These are phyloP conservation scores for Aspergillus viridinutans DNA, from an alignment of 2,329 filamentous ascomycete species.

Conservation along the genomic window DNA sequence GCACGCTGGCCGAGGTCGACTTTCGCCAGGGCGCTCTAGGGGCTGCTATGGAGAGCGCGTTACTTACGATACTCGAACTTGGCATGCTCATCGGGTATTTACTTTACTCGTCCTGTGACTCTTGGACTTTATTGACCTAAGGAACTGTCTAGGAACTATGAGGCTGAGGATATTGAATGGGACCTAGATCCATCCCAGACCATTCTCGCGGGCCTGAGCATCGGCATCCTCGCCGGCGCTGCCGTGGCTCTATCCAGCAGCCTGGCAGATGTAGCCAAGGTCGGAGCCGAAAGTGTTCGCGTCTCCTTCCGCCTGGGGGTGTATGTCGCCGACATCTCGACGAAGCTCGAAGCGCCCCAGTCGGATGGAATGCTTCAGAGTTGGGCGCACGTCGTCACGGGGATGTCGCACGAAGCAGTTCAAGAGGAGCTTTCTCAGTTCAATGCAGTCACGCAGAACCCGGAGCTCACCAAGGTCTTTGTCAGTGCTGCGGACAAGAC, in stretches of 20 bases:
- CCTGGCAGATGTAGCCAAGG: conserved; percentile 37
- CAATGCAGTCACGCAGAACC: conserved; percentile 5
- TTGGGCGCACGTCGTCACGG: conserved; percentile 11
- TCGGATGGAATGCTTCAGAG: conserved; percentile 8
- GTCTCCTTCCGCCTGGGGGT: conserved; percentile 47
- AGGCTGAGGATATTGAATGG: conserved; percentile 21
- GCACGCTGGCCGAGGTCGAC: conserved; percentile 8
- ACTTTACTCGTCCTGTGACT: too few relatives aligned
- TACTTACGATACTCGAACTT: conserved; percentile 41
- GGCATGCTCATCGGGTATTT: conserved; percentile 44
- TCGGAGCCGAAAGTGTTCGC: conserved; percentile 42
- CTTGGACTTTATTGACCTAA: too few relatives aligned
- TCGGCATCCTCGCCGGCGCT: conserved; percentile 43
- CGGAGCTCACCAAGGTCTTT: conserved; percentile 16
- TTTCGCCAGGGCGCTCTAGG: conserved; percentile 41
- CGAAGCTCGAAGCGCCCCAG: conserved; percentile 39
- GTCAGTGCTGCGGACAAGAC: conserved; percentile 16
- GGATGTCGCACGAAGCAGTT: conserved; percentile 3
- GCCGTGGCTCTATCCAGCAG: conserved; percentile 41
- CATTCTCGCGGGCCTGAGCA: conserved; percentile 40
- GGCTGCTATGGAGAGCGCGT: conserved; percentile 44
- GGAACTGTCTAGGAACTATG: conserved; percentile 23
- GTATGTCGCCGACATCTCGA: conserved; percentile 39
- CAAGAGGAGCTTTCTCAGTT: conserved; percentile 6
- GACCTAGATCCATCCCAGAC: conserved; percentile 20